These are phyloP conservation scores for Meira nashicola DNA, from an alignment of 1,284 basidiomycete species.

Conservation along the genomic window DNA sequence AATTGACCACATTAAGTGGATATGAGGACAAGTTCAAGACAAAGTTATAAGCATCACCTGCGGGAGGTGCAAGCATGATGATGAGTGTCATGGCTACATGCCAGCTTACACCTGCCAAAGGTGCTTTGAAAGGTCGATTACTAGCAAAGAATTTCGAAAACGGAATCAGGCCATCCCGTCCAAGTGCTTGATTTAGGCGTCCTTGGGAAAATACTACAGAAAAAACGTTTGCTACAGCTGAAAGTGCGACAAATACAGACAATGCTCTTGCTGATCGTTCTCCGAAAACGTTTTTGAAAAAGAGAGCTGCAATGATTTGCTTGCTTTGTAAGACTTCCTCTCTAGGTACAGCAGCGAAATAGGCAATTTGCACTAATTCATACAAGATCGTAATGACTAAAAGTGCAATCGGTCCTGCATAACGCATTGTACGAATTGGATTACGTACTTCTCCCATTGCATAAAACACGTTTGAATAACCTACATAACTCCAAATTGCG, in stretches of 20 bases:
- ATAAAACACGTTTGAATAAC: conserved; percentile 61
- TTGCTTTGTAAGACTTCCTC: conserved; percentile 57
- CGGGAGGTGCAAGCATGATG: conserved; percentile 60
- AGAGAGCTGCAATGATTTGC: conserved; percentile 60
- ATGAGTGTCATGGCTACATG: conserved; percentile 56
- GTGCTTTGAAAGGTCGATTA: conserved; percentile 58
- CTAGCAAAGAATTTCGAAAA: conserved; percentile 58
- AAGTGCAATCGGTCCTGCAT: conserved; percentile 60
- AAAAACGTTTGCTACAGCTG: conserved; percentile 55
- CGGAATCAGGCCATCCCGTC: conserved; percentile 60
- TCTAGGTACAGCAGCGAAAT: conserved; percentile 56
- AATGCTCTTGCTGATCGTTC: conserved; percentile 57
- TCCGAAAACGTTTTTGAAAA: conserved; percentile 62
- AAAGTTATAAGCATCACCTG: conserved; percentile 60
- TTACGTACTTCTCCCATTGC: conserved; percentile 60
- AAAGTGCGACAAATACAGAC: conserved; percentile 60
- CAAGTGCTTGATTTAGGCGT: conserved; percentile 60
- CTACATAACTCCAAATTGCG: conserved; percentile 61
- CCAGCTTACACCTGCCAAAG: conserved; percentile 57
- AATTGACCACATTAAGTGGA: conserved; percentile 56
- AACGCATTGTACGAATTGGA: conserved; percentile 58
- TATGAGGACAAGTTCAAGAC: conserved; percentile 63
- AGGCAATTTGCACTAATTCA: conserved; percentile 58
- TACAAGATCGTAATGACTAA: conserved; percentile 58
- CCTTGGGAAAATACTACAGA: conserved; percentile 57